phyloP scores from a whole-genome alignment of 192 early-diverging fungal species.

The Umbelopsis vinacea region DNA sequence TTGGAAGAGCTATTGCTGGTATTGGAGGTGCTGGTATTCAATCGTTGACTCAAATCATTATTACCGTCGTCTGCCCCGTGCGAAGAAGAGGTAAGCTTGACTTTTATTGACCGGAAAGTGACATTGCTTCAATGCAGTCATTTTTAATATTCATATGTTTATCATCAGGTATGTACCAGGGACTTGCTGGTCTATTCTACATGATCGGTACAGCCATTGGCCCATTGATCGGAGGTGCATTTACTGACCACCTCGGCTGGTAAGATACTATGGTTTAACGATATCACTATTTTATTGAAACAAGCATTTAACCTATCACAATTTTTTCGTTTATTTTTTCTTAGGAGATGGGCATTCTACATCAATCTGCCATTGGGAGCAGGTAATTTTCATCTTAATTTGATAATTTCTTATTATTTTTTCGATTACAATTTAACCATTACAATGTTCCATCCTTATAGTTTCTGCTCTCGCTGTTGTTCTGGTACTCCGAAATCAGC shows the following conservation, averaged over 20 bases:
- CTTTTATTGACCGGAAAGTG: neutral
- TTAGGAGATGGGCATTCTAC: conserved; percentile 56
- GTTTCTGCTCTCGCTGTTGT: conserved; percentile 45
- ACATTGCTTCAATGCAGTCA: neutral
- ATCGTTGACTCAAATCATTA: conserved; percentile 52
- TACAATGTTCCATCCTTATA: conserved; percentile 30
- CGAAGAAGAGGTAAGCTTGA: conserved; percentile 51
- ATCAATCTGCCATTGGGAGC: conserved; percentile 62
- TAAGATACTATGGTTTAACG: neutral
- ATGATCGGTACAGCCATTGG: conserved; percentile 56
- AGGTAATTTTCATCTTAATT: conserved; percentile 26
- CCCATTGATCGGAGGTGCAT: conserved; percentile 62
- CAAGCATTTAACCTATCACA: neutral
- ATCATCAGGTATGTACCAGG: conserved; percentile 54
- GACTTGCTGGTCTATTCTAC: conserved; percentile 56
- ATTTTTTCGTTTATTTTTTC: too few relatives aligned
- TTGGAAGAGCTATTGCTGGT: conserved; percentile 52
- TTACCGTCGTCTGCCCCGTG: conserved; percentile 63
- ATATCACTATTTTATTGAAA: neutral
- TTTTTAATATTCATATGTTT: neutral
- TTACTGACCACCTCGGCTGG: conserved; percentile 61
- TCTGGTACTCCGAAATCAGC: conserved; percentile 58
- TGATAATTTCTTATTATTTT: neutral
- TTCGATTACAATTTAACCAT: neutral
- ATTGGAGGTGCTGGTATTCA: conserved; percentile 51